Evolutionary conservation across 2,329 filamentous ascomycete genomes (phyloP), one percentile per base, ranked within the genome.

Genomic region (Dothistroma septosporum): DNA sequence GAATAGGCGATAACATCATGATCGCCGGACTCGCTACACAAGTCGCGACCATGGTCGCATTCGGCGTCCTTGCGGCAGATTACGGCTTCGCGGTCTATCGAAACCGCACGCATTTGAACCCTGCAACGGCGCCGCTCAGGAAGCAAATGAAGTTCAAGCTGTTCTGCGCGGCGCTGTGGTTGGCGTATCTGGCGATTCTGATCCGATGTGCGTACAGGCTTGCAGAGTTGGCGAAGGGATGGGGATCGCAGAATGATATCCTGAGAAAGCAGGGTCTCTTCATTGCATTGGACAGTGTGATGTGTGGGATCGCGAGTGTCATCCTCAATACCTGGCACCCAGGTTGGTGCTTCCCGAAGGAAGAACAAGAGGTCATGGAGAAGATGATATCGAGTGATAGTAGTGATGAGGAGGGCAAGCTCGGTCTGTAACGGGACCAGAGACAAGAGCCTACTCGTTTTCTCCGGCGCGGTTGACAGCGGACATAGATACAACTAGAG

Each of bases 21-120:
- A 80, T 85, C 55, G 78, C 83, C 0, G 84, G 84, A 67, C 79
- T 87, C 47, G 76, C 79, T 2, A 79, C 82, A 62, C 84, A 86
- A 70, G 83, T 87, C 24, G 76, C 77, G 7, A 80, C 82, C 0
- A 72, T 83, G 44, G 70, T 79, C 9, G 75, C 80, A 64, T 85
- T 83, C 65, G 75, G 77, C 6, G 64, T 67, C 46, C 69, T 79
- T 28, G 73, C 76, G 3, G 64, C 58, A 35, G 77, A 79, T 49
- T 80, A 76, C 59, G 65, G 61, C 11, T 54, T 66, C 22, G 62
- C 64, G 8, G 60, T 64, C 1, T 64, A 61, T 14, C 61, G 66
- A 7, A 68, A 71, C 37, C 60, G 61, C 0, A 8, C 41, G 3
- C 46, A 65, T 22, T 61, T 72, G 16, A 70, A 71, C 55, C 65